Evolutionary conservation across 306 rosid genomes (phyloP).

Genomic region (Hylodesmum podocarpum): DNA sequence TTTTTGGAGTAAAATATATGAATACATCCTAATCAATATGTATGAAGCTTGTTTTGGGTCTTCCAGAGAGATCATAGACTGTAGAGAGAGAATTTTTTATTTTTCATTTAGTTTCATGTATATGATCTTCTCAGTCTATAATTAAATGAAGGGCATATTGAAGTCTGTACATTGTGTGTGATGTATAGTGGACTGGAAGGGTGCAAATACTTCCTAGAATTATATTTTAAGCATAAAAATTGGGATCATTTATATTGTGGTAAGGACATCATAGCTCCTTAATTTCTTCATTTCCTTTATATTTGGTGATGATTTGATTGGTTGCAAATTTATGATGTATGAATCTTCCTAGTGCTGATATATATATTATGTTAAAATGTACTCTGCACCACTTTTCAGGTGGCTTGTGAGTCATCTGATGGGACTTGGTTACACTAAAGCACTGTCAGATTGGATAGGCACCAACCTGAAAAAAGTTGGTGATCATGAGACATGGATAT

Average conservation of each 20-base stretch:
- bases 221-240: not conserved
- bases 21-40: not conserved
- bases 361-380: conserved; percentile 18
- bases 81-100: not conserved
- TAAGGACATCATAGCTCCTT: not conserved
- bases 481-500: conserved; percentile 79
- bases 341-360: not conserved
- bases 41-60: not conserved
- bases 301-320: not conserved
- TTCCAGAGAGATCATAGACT: not conserved
- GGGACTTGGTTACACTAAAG: conserved; percentile 82
- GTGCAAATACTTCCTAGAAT: not conserved
- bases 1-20: not conserved
- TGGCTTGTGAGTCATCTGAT: conserved; percentile 91
- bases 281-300: conserved; percentile 21
- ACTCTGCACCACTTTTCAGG: conserved; percentile 49
- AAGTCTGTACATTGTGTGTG: not conserved
- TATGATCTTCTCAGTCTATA: not conserved
- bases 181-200: not conserved
- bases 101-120: not conserved
- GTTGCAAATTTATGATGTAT: not conserved
- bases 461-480: conserved; percentile 81
- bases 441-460: conserved; percentile 92
- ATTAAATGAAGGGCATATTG: not conserved
- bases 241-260: not conserved